Evolutionary conservation across 2,329 filamentous ascomycete species (phyloP), one percentile per base, ranked within the genome.

Genomic region (Apiospora pterosperma): DNA sequence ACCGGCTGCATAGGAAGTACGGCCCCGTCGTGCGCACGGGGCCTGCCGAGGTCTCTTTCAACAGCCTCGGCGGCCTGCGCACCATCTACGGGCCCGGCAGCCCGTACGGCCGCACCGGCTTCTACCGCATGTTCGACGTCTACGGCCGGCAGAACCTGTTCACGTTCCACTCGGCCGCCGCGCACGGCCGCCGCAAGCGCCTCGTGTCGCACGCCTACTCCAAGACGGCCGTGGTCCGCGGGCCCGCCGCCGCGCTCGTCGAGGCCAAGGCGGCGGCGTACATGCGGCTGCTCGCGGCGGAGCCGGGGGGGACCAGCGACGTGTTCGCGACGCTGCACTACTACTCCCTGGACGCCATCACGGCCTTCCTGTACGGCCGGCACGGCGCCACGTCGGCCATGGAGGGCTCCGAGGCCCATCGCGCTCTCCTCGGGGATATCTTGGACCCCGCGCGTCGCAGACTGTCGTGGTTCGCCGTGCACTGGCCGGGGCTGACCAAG

Each of bases 91-190:
- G 84, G 0, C 79, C 84, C 1, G 84, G 85, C 1, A 82, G 78
- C 58, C 78, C 78, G 0, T 86, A 82, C 63, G 82, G 81, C 44
- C 73, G 83, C 42, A 84, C 83, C 0, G 59, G 62, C 1, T 87
- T 86, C 68, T 87, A 87, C 63, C 78, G 80, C 55, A 85, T 86
- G 81, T 86, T 87, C 65, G 82, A 85, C 67, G 81, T 79, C 0
- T 85, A 84, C 61, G 82, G 82, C 0, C 75, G 76, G 11, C 80
- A 79, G 69, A 85, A 86, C 62, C 68, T 87, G 2, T 86, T 87
- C 69, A 84, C 82, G 0, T 85, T 86, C 65, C 73, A 75, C 7
- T 74, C 76, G 0, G 74, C 75, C 0, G 77, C 76, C 36, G 74
- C 78, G 2, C 84, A 87, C 69, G 77, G 76, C 0, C 78, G 82